Evolutionary conservation across 169 alveolate species (phyloP).

Genomic region (Eimeria necatrix): DNA sequence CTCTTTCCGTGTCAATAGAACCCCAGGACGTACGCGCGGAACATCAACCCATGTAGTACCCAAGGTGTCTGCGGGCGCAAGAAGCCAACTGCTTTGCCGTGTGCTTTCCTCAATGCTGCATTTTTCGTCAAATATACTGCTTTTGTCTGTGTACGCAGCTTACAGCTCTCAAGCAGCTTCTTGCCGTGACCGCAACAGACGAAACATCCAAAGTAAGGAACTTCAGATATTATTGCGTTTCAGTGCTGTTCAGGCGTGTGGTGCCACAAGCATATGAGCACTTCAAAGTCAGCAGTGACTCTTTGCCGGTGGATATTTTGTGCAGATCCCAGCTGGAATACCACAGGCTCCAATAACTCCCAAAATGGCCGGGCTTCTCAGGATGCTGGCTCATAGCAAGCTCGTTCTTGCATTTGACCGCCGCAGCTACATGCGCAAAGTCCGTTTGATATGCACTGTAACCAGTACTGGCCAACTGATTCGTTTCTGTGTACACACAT

Average conservation of each 20-base stretch:
- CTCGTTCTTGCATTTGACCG: constrained; percentile 61
- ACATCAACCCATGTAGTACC: background rate
- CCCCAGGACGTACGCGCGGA: constrained; percentile 21
- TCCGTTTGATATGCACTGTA: background rate
- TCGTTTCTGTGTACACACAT: too few species aligned
- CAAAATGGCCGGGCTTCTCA: constrained; percentile 78
- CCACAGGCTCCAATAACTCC: constrained; percentile 68
- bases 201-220: constrained; percentile 51
- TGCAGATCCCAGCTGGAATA: constrained; percentile 70
- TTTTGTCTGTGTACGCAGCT: constrained; percentile 50
- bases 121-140: background rate
- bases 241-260: background rate
- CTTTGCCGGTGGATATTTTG: background rate
- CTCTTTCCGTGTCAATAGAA: constrained; percentile 40
- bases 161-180: constrained; percentile 60
- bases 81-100: background rate
- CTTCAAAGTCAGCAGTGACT: background rate
- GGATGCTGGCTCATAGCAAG: constrained; percentile 76
- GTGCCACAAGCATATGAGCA: background rate
- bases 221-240: background rate
- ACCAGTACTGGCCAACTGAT: background rate
- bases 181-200: constrained; percentile 59
- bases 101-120: background rate
- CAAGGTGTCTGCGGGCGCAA: background rate
- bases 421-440: constrained; percentile 38